Evolutionary conservation across 805 yeast genomes (phyloP), one percentile per base, ranked within the genome.

Genomic region (Lipomyces japonicus): DNA sequence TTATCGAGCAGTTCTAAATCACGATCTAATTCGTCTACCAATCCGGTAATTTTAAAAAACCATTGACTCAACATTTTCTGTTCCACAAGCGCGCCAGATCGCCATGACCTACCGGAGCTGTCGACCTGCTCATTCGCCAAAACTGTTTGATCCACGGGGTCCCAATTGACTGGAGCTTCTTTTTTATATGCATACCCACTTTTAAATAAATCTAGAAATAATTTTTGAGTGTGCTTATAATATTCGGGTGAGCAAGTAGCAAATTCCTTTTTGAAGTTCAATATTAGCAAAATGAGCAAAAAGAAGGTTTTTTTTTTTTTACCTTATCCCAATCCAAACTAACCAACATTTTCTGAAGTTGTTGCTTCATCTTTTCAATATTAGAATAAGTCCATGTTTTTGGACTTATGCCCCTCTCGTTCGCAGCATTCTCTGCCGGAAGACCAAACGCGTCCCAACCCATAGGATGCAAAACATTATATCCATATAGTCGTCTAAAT

Each of bases 401-500:
- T 0, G 98, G 97, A 55, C 79, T 80, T 10, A 87, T 74, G 1
- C 80, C 80, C 54, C 95, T 71, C 65, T 90, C 96, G 26, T 88
- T 82, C 0, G 98, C 98, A 0, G 98, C 98, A 66, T 93, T 93
- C 65, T 93, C 98, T 0, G 98, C 98, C 0, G 98, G 98, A 24
- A 93, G 72, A 0, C 98, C 98, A 74, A 93, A 93, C 0, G 97
- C 95, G 72, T 93, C 98, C 97, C 97, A 93, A 0, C 98, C 98
- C 95, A 93, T 90, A 0, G 97, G 97, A 64, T 93, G 96, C 1
- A 91, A 73, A 12, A 91, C 96, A 34, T 81, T 70, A 59, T 75
- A 77, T 1, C 96, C 96, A 44, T 76, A 78, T 68, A 86, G 75
- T 56, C 93, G 73, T 57, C 86, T 78, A 66, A 78, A 91, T 57